These are phyloP conservation scores for Tolypocladium ophioglossoides DNA, from an alignment of 2,329 filamentous ascomycete genomes.

Conservation along the genomic window DNA sequence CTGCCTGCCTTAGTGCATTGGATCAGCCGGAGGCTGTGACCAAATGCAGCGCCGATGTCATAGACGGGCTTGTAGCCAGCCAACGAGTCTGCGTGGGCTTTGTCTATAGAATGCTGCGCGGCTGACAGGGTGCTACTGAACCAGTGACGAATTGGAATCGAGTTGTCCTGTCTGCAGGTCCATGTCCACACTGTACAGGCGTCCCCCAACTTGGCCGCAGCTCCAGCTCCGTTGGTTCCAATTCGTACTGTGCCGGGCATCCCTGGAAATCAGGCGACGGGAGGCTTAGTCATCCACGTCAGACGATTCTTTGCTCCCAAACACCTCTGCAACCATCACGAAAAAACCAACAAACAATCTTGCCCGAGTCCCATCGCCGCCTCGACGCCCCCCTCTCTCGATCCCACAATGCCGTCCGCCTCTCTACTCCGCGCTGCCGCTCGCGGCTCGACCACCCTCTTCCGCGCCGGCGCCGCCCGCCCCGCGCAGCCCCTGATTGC, in stretches of 20 bases:
- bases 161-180: constrained; percentile 7
- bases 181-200: neutral
- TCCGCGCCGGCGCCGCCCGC: constrained; percentile 52
- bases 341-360: constrained; percentile 10
- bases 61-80: neutral
- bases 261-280: constrained; percentile 13
- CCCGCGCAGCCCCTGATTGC: constrained; percentile 43
- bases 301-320: constrained; percentile 16
- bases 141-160: constrained; percentile 12
- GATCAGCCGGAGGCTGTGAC: neutral
- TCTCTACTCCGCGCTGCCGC: constrained; percentile 61
- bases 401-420: constrained; percentile 49
- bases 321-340: constrained; percentile 17
- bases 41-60: neutral
- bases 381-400: constrained; percentile 15
- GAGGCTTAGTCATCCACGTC: constrained; percentile 22
- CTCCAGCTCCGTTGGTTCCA: neutral
- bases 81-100: neutral
- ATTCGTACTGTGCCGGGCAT: constrained; percentile 16
- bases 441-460: constrained; percentile 53
- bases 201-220: neutral
- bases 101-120: neutral
- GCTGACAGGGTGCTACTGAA: neutral
- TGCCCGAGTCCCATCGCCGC: constrained; percentile 12
- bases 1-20: neutral